phyloP scores from a whole-genome alignment of 163 green algal genomes.

The Coccomyxa subellipsoidea region DNA sequence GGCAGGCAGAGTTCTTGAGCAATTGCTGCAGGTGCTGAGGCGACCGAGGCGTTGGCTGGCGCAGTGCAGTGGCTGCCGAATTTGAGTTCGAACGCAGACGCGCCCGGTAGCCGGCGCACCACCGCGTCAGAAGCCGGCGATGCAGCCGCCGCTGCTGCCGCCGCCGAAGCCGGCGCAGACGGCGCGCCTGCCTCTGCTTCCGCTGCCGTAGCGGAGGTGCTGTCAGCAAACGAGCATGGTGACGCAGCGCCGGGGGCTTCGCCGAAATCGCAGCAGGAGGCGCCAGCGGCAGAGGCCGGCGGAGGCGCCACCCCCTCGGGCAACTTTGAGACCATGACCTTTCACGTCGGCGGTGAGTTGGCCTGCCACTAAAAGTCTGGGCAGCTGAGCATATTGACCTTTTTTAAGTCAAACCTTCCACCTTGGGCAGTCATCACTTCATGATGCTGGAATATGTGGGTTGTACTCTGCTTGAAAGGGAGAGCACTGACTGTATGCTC shows the following conservation, averaged over 20 bases:
- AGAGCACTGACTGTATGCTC: no score
- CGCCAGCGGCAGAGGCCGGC: neutral
- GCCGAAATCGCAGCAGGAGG: neutral
- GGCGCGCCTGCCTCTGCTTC: neutral
- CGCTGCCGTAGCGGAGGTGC: neutral
- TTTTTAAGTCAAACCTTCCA: no score
- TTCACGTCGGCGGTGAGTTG: conserved; percentile 15
- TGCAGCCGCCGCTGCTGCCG: neutral
- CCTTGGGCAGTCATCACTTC: no score
- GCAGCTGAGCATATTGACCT: no score
- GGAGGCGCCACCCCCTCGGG: neutral
- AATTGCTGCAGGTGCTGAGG: conserved; percentile 2
- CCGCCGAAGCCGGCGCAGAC: neutral
- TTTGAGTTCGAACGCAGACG: no score
- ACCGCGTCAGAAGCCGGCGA: neutral
- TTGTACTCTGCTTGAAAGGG: no score
- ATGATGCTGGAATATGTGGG: no score
- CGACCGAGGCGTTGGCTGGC: neutral
- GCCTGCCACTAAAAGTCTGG: no score
- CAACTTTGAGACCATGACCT: conserved; percentile 16
- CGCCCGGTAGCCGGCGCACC: neutral
- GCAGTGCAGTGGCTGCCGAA: neutral
- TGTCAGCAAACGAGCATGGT: neutral
- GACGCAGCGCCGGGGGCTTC: neutral
- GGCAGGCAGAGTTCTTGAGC: neutral